Evolutionary conservation across 805 yeast genomes (phyloP), one percentile per base, ranked within the genome.

Genomic region (Yarrowia sp.): DNA sequence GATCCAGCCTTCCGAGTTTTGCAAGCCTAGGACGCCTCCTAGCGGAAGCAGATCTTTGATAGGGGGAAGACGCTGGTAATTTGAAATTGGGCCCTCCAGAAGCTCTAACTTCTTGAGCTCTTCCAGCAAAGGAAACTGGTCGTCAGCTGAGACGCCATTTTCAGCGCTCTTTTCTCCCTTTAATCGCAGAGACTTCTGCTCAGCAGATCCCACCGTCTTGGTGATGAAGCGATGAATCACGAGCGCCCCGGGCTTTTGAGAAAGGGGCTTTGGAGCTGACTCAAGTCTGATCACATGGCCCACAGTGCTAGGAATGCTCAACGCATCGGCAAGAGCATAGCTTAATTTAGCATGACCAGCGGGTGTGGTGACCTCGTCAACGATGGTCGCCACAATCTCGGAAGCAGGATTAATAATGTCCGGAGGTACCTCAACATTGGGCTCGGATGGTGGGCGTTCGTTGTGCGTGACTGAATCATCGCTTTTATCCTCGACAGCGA

Each of bases 21-120:
- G 84, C 71, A 87, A 79, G 66, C 81, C 84, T 33, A 90, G 63
- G 8, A 84, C 65, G 0, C 89, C 93, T 14, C 96, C 95, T 49
- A 79, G 70, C 0, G 90, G 88, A 19, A 89, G 74, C 6, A 75
- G 20, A 0, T 77, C 70, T 0, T 85, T 81, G 1, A 85, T 75
- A 0, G 76, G 73, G 0, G 93, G 92, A 0, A 90, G 70, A 69
- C 83, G 84, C 65, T 82, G 73, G 34, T 78, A 79, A 69, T 84
- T 83, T 0, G 92, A 84, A 47, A 73, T 24, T 7, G 78, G 78
- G 5, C 72, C 71, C 12, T 56, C 64, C 3, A 74, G 52, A 0
- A 73, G n/a, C 10, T 71, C 70, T 19, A 66, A 20, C 17, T 68
- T 19, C 17, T 49, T 49, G 10, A 64, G 42, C 34, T 64, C 33